Percentiles rank a stretch among this genome's conserved stretches.
Evolutionary conservation across 2,329 filamentous ascomycete species (phyloP).

Genomic region (Apiospora phragmitis): DNA sequence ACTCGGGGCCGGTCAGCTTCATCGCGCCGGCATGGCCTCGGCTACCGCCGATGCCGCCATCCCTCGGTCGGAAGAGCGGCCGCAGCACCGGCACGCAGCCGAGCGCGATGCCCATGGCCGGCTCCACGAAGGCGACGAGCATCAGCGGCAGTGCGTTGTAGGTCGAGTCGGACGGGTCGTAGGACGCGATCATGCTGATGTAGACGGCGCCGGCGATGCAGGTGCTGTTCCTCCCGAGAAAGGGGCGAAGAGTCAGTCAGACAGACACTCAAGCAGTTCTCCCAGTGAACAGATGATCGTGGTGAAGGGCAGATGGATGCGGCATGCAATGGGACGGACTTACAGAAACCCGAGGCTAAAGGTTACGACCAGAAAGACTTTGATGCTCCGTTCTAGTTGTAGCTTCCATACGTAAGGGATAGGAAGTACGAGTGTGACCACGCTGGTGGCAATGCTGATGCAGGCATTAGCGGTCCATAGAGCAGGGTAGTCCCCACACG

Average conservation of each 20-base stretch:
- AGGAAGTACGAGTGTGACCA: constrained; percentile 18
- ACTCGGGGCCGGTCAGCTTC: not conserved
- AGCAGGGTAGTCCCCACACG: constrained; percentile 13
- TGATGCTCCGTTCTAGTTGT: constrained; percentile 16
- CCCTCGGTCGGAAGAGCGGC: not conserved
- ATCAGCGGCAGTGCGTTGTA: constrained; percentile 8
- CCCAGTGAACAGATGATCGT: no score
- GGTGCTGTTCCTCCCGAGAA: not conserved
- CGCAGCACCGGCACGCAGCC: constrained; percentile 11
- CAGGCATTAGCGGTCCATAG: constrained; percentile 12
- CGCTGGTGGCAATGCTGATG: constrained; percentile 13
- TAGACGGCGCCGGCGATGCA: not conserved
- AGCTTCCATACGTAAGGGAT: constrained; percentile 21
- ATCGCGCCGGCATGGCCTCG: not conserved
- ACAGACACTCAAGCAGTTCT: no score
- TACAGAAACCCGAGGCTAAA: constrained; percentile 25
- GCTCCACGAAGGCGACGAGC: constrained; percentile 9
- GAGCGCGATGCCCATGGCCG: constrained; percentile 7
- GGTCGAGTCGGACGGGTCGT: constrained; percentile 8
- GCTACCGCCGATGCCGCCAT: not conserved
- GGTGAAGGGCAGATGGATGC: no score
- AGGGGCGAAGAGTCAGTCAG: not conserved
- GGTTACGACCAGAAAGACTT: constrained; percentile 18
- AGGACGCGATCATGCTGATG: constrained; percentile 7
- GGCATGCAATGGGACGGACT: not conserved